phyloP scores from a whole-genome alignment of 1,139 yeast genomes.

The Debaryomyces psychrophilus region DNA sequence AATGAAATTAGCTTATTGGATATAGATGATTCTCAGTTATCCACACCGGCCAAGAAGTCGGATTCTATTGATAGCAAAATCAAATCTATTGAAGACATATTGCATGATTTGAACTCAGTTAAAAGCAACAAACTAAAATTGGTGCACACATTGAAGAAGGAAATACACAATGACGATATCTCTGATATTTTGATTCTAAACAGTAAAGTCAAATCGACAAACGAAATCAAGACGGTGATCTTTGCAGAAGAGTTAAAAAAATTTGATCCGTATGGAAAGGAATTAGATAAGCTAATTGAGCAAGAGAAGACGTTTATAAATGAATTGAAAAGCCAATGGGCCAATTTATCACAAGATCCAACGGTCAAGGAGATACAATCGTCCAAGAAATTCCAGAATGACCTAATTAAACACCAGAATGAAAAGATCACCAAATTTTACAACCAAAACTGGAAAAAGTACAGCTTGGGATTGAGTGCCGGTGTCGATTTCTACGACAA shows the following conservation, averaged over 20 bases:
- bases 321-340: constrained; percentile 63
- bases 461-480: constrained; percentile 58
- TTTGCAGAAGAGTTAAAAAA: constrained; percentile 79
- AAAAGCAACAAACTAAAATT: constrained; percentile 64
- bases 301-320: constrained; percentile 62
- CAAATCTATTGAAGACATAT: constrained; percentile 47
- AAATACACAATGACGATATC: constrained; percentile 83
- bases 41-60: constrained; percentile 23
- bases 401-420: constrained; percentile 30
- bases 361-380: constrained; percentile 42
- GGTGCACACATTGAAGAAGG: constrained; percentile 65
- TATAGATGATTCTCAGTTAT: constrained; percentile 50
- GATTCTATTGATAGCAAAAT: constrained; percentile 37
- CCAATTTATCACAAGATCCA: constrained; percentile 50
- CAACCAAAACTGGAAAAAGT: constrained; percentile 59
- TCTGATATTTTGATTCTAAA: constrained; percentile 75
- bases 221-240: constrained; percentile 59
- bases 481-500: constrained; percentile 68
- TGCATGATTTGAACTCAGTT: constrained; percentile 47
- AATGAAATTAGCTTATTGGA: constrained; percentile 59
- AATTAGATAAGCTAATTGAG: constrained; percentile 68
- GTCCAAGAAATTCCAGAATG: constrained; percentile 35
- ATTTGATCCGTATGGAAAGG: constrained; percentile 67
- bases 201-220: constrained; percentile 56
- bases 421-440: constrained; percentile 51